Evolutionary conservation across 192 early-diverging fungal species (phyloP), one percentile per base, ranked within the genome.

Genomic region (Gonapodya sp.): DNA sequence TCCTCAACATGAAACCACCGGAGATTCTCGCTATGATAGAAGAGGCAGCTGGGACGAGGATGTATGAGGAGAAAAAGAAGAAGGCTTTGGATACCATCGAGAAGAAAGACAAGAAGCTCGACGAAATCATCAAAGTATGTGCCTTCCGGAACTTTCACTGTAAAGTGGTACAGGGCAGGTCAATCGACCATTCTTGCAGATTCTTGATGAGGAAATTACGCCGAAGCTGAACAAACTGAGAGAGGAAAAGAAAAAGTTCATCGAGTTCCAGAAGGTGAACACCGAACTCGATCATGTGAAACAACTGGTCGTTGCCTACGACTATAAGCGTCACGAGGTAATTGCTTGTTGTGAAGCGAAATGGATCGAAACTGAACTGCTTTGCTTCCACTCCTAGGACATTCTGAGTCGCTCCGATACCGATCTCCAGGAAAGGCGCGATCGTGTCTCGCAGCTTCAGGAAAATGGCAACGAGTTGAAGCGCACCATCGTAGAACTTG

Each of bases 21-120:
- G 96, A 99, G 83, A 96, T 98, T 36, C 87, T 99, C 31, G 91
- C 93, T 24, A 98, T 99, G 97, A 95, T 99, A 36, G 98, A 99
- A 85, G 98, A 99, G 83, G 98, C 98, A 0, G 97, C 98, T 1
- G 98, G 98, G 0, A 99, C 98, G 64, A 89, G 96, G 37, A 97
- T 99, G 96, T 99, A 95, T 85, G 98, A 99, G 85, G 98, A 99
- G 83, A 86, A 94, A 81, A 99, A 98, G 83, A 93, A 94, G 73
- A 97, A 96, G 87, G 98, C 98, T 0, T 87, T 94, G 36, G 93
- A 93, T 82, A 95, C 94, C 0, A 97, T 99, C 86, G 89, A 87
- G 0, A 98, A 98, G 83, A 98, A 99, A 85, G 97, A 97, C 80
- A 93, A 92, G 73, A 98, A 97, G 85, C 90, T 98, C 2, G 93